These are phyloP conservation scores for Xylaria multiplex DNA, from an alignment of 2,329 filamentous ascomycete species.

Conservation along the genomic window DNA sequence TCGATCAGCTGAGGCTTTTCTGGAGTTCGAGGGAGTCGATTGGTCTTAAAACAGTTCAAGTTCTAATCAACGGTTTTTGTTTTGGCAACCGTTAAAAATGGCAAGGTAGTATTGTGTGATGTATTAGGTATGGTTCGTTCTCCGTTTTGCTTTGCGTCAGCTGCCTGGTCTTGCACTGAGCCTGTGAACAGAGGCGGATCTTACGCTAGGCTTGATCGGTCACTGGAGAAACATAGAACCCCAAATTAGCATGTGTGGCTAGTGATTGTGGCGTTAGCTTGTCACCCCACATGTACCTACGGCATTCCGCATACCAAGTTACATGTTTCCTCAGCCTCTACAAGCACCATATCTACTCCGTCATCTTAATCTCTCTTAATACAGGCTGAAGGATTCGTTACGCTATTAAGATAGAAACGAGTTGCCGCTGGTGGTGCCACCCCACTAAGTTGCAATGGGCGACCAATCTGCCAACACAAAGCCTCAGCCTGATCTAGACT, in stretches of 20 bases:
- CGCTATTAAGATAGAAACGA: background rate
- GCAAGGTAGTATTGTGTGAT: too few species aligned
- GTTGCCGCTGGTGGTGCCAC: background rate
- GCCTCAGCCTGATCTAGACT: slow-evolving; percentile 52
- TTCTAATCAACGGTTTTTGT: too few species aligned
- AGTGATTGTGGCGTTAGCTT: background rate
- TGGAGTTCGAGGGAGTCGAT: slow-evolving; percentile 5
- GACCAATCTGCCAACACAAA: slow-evolving; percentile 47
- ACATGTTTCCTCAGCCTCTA: background rate
- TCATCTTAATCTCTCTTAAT: background rate
- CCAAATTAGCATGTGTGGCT: background rate
- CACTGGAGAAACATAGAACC: too few species aligned
- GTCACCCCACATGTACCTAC: background rate
- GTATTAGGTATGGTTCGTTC: too few species aligned
- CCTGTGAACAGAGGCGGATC: too few species aligned
- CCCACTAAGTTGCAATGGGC: slow-evolving; percentile 40
- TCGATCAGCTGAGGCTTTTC: slow-evolving; percentile 13
- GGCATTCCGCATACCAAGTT: background rate
- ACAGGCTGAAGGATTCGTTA: background rate
- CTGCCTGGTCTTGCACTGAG: too few species aligned
- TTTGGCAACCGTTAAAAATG: too few species aligned
- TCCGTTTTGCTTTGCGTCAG: too few species aligned
- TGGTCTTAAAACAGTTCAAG: too few species aligned
- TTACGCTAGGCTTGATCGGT: too few species aligned
- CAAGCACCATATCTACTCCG: background rate